Evolutionary conservation across 1,284 basidiomycete species (phyloP), one percentile per base, ranked within the genome.

Genomic region (Cryptococcus sp.): DNA sequence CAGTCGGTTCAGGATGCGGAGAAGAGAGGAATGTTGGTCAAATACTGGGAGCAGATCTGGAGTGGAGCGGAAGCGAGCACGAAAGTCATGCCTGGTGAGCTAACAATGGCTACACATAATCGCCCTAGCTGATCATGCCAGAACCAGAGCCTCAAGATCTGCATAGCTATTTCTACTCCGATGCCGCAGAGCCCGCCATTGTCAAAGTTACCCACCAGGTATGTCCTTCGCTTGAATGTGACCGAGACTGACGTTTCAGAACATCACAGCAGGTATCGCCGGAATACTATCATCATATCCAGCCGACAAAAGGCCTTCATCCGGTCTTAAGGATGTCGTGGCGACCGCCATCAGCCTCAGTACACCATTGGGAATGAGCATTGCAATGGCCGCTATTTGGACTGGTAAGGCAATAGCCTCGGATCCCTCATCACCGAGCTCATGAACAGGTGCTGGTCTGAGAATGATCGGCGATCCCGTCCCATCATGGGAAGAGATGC

Each of bases 191-290:
- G 40, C 18, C 37, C 48, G 47, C 49, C 7, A 53, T 70, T 4
- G 53, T 59, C 46, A 67, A 67, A 55, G 66, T 64, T 24, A 70
- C 69, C 22, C 68, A 75, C 52, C 50, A 70, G 49, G 72, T 67
- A 46, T 45, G 66, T 51, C 24, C 25, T 16, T 10, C 10, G 18
- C 23, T 9, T 23, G 2, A 9, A 7, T 37, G 21, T 28, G 39
- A 24, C 1, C 21, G n/a, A 19, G 3, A 39, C 60, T 61, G 31
- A 60, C 51, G 22, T 22, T 25, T 4, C 57, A 72, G 66, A 73
- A 72, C 55, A 54, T 75, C 49, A 76, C 75, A 0, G 71, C 75
- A 3, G 75, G 75, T 16, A 68, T 75, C 5, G 68, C 73, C 1
- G 67, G 64, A n/a, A 19, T 72, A 14, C 61, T 75, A 2, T 70